A percentile compares a stretch with the other conserved stretches of the same genome.
Conservation (phyloP, 139 green algal species). For the Chlorella ohadii region DNA sequence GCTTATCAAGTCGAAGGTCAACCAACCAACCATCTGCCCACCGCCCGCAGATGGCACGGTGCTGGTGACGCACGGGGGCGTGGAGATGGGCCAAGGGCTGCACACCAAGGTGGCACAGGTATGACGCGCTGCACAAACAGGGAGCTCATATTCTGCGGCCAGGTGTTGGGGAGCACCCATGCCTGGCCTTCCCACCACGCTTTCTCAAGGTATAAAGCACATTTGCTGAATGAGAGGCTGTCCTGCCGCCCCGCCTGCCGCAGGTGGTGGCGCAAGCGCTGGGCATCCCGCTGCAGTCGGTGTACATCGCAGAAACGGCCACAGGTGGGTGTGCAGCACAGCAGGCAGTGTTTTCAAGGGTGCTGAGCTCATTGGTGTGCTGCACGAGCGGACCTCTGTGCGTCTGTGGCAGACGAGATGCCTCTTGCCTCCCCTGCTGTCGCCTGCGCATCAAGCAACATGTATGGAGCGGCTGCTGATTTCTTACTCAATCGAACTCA, state of each 20-base stretch:
- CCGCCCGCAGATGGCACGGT: constrained; percentile 84
- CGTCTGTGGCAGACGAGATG: constrained; percentile 96
- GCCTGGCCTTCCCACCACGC: too few relatives aligned
- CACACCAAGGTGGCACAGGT: constrained; percentile 97
- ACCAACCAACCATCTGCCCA: too few relatives aligned
- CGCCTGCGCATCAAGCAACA: constrained; percentile 88
- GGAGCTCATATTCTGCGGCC: too few relatives aligned
- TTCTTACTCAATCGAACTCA: too few relatives aligned
- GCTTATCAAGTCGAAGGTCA: too few relatives aligned
- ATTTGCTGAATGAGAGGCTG: too few relatives aligned
- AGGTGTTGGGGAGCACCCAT: too few relatives aligned
- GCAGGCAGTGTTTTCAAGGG: neutral
- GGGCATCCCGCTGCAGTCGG: constrained; percentile 74
- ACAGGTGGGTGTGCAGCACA: constrained; percentile 51
- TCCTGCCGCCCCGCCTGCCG: constrained; percentile 10
- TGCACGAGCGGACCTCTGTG: too few relatives aligned
- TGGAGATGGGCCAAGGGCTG: constrained; percentile 99
- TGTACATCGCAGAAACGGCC: constrained; percentile 93
- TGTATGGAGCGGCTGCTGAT: constrained; percentile 85
- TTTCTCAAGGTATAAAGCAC: too few relatives aligned
- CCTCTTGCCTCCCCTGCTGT: constrained; percentile 95
- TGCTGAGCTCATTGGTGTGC: too few relatives aligned
- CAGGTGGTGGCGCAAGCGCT: constrained; percentile 86
- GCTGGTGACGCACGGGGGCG: constrained; percentile 94
- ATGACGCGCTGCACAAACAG: constrained; percentile 6